Conservation (phyloP, 192 early-diverging fungal genomes). For the Podila epigama region DNA sequence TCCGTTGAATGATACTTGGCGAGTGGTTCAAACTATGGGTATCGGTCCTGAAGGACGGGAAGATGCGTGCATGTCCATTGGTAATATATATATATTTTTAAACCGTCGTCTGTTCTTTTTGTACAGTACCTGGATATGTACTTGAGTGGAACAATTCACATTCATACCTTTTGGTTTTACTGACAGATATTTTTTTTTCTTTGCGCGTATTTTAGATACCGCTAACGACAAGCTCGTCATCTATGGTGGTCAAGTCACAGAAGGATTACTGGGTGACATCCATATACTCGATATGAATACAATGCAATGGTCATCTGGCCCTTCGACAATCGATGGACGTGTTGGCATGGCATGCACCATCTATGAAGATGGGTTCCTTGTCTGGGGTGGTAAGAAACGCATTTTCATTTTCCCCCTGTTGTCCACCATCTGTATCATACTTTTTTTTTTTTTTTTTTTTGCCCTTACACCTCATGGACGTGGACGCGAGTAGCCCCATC, state of each 20-base stretch:
- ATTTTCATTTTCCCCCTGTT: not conserved
- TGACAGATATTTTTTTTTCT: not conserved
- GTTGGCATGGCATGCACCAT: slow-evolving; percentile 21
- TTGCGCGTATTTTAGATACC: not conserved
- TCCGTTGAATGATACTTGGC: slow-evolving; percentile 16
- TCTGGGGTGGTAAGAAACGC: slow-evolving; percentile 14
- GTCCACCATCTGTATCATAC: no score
- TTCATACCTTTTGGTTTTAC: not conserved
- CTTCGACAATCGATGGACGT: not conserved
- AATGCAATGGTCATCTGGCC: slow-evolving; percentile 8
- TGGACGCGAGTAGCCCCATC: no score
- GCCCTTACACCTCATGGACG: not conserved
- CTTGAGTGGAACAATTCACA: not conserved
- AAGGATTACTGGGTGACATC: slow-evolving; percentile 8
- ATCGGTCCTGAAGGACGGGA: slow-evolving; percentile 2
- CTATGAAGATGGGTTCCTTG: slow-evolving; percentile 26
- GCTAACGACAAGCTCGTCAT: slow-evolving; percentile 2
- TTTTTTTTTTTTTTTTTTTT: slow-evolving; percentile 1
- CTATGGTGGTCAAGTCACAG: slow-evolving; percentile 13
- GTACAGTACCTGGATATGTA: not conserved
- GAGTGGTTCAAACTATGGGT: slow-evolving; percentile 3
- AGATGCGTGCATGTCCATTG: slow-evolving; percentile 24
- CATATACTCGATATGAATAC: slow-evolving; percentile 19
- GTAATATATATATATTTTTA: no score
- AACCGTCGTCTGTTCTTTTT: not conserved